These are phyloP conservation scores for Casuarina glauca DNA, from an alignment of 306 rosid genomes.

Conservation along the genomic window DNA sequence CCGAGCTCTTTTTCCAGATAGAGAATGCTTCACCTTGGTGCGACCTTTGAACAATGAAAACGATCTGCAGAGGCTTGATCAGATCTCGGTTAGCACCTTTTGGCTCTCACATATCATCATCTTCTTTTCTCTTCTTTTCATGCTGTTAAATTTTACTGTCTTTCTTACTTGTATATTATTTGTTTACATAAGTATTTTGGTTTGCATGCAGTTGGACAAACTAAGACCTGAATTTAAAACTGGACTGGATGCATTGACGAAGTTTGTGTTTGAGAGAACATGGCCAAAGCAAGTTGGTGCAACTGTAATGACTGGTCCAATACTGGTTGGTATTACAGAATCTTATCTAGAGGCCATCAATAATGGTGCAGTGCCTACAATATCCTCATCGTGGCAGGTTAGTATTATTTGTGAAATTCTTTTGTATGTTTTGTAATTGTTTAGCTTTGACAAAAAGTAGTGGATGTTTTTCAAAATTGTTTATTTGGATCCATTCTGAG, in stretches of 20 bases:
- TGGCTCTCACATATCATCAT: background rate
- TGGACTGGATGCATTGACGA: conserved; percentile 82
- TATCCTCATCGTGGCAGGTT: conserved; percentile 99
- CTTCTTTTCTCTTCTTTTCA: background rate
- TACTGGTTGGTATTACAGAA: conserved; percentile 77
- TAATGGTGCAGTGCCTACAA: conserved; percentile 95
- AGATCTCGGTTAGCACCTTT: conserved; percentile 61
- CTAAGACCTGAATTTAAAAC: conserved; percentile 85
- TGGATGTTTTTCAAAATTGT: background rate
- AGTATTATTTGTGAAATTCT: conserved; percentile 19
- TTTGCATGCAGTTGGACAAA: conserved; percentile 54
- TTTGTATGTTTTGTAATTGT: background rate
- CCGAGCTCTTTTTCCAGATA: conserved; percentile 90
- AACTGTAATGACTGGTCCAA: conserved; percentile 91
- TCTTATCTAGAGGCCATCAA: conserved; percentile 92
- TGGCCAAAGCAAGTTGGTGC: conserved; percentile 98
- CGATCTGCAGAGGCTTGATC: conserved; percentile 88
- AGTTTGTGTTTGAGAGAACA: conserved; percentile 88
- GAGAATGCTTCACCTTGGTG: conserved; percentile 95
- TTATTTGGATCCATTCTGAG: background rate
- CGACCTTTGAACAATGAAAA: conserved; percentile 88
- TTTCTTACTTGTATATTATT: background rate
- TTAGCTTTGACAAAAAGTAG: background rate
- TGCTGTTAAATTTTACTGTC: background rate
- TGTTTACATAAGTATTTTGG: background rate